Base-by-base conservation (phyloP, 78 protist species). In the Dictyostelium capitatum region DNA sequence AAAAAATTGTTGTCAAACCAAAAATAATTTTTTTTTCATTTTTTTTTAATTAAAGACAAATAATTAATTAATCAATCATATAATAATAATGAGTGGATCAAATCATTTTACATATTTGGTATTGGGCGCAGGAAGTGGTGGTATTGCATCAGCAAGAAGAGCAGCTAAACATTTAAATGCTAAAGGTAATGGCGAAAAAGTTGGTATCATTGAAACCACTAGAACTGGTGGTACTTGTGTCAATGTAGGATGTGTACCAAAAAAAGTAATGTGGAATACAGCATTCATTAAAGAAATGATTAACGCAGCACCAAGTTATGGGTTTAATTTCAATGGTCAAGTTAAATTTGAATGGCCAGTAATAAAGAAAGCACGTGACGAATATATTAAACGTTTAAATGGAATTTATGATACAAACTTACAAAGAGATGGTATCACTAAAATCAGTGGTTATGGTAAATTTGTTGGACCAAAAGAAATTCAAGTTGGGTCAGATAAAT, bases 211-310 rank as follows among this genome's bases (percentile, higher is more conserved):
- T 25, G 97, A 96, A 51, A 46, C 48, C 8, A 79, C 87, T 3
- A 25, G 96, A 6, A 73, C 94, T 56, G 98, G 98, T 43, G 98
- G 98, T 25, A 98, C 99, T 3, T 98, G 99, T 90, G 99, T 98
- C 82, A 98, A 98, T 72, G 97, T 98, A 6, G 99, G 99, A 28
- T 98, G 99, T 81, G 99, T 98, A 23, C 99, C 99, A 65, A 98
- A 98, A 95, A 98, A 98, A 95, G 95, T 97, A 15, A 97, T 98
- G 98, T 96, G 81, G 79, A 83, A 89, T 73, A 87, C 97, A 32
- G 96, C 97, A 8, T n/a, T 62, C 46, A 32, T 82, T 10, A 70
- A 57, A n/a, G 95, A 91, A 20, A 30, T 59, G 20, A 32, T 96
- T 43, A 77, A 81, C n/a, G 96, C 89, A 28, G 91, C 94, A 11